These are phyloP conservation scores for Tetrapisispora taiwanensis DNA, from an alignment of 805 yeast genomes.

Conservation along the genomic window DNA sequence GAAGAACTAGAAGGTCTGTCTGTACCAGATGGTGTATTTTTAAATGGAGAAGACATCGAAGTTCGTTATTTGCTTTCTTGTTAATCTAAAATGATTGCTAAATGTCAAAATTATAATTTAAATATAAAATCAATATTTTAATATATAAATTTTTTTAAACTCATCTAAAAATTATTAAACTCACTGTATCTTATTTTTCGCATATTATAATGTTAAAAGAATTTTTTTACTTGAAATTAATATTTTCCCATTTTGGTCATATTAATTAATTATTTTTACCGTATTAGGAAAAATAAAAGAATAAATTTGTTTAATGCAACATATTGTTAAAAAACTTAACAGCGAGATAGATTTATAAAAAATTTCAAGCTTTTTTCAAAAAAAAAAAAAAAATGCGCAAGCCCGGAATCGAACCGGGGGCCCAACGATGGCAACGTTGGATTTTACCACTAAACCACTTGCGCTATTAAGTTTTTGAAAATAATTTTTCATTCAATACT, in stretches of 20 bases:
- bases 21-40: slow-evolving; percentile 12
- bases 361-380: slow-evolving; percentile 1
- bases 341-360: not conserved
- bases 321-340: not conserved
- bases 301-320: not conserved
- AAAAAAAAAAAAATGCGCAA: too few species aligned
- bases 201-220: not conserved
- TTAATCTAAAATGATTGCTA: too few species aligned
- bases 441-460: slow-evolving; percentile 4
- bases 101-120: too few species aligned
- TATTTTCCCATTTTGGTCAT: not conserved
- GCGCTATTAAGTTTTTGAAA: not conserved
- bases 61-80: not conserved
- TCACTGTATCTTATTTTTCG: not conserved
- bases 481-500: too few species aligned
- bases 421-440: slow-evolving; percentile 3
- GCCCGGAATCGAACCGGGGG: too few species aligned
- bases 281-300: not conserved
- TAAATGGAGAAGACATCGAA: slow-evolving; percentile 18
- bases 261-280: not conserved
- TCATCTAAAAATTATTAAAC: too few species aligned
- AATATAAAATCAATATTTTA: too few species aligned
- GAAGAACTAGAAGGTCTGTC: slow-evolving; percentile 19
- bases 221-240: not conserved
- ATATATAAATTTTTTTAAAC: too few species aligned